A percentile compares a stretch with the other conserved stretches of the same genome.
Conservation (phyloP, 2,329 filamentous ascomycete species). For the Sclerotinia minor region DNA sequence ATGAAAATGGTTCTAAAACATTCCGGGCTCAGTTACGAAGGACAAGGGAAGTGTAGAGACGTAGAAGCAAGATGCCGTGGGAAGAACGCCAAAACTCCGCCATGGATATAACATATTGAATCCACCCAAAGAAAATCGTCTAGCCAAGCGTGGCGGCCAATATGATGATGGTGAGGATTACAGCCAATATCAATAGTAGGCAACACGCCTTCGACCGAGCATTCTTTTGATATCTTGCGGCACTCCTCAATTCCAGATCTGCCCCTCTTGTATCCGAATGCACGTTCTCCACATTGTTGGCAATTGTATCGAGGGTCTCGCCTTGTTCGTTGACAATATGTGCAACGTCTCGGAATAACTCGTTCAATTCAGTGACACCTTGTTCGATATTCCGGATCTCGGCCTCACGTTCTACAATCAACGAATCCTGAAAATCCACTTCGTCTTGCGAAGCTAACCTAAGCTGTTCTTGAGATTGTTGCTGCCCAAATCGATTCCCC, state of each 20-base stretch:
- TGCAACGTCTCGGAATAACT: constrained; percentile 95
- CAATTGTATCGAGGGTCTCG: constrained; percentile 81
- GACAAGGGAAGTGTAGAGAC: constrained; percentile 11
- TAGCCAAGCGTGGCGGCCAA: constrained; percentile 80
- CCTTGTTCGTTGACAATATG: constrained; percentile 96
- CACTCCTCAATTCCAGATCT: constrained; percentile 80
- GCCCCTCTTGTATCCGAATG: constrained; percentile 80
- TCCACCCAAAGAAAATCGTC: constrained; percentile 4
- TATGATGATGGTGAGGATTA: constrained; percentile 87
- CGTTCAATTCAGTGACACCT: constrained; percentile 91
- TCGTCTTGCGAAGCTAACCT: constrained; percentile 88
- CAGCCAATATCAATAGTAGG: constrained; percentile 79
- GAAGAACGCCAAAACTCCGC: constrained; percentile 27
- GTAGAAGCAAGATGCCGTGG: neutral
- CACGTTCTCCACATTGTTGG: constrained; percentile 82
- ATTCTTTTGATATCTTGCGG: constrained; percentile 90
- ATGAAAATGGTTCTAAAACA: constrained; percentile 7
- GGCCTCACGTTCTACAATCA: constrained; percentile 94
- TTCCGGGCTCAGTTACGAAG: constrained; percentile 3
- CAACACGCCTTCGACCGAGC: constrained; percentile 94
- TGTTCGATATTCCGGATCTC: constrained; percentile 98
- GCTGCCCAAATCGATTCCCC: constrained; percentile 48
- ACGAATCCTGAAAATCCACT: constrained; percentile 93
- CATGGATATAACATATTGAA: constrained; percentile 22
- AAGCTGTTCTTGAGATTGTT: constrained; percentile 72